Evolutionary conservation across 192 early-diverging fungal species (phyloP), one percentile per base, ranked within the genome.

Genomic region (Chytriomyces sp.): DNA sequence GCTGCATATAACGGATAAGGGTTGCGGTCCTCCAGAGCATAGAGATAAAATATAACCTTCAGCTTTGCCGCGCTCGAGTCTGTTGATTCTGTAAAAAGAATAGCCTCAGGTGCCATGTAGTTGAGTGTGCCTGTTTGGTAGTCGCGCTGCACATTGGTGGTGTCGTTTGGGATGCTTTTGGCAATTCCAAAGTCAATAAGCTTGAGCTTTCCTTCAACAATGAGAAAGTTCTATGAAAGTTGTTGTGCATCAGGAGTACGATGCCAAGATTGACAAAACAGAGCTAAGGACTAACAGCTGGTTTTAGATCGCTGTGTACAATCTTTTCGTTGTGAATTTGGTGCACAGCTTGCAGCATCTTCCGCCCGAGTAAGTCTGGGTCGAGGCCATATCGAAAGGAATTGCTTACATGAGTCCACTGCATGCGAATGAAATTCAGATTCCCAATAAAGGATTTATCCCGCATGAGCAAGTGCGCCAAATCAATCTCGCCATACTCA

Each of bases 161-260:
- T 98, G 74, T 95, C 93, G 77, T 94, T 94, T 6, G 91, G 85
- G 39, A 97, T 95, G 0, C 89, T 78, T 65, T 96, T 98, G n/a
- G 96, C 93, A 74, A 98, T 98, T 14, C 96, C 96, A 85, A 99
- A 99, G 75, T 99, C 96, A 56, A 98, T 98, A 60, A 99, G 78
- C 70, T 98, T 99, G 12, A 99, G 75, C 14, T 84, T 71, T 2
- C 93, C 95, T 40, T 88, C 86, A 4, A 95, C 92, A 22, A 99
- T 70, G 8, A 99, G 74, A 74, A 98, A 99, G 76, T 98, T 98
- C 77, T 74, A 31, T 30, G 28, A 26, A 49, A 55, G 38, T 31
- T 2, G 25, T n/a, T n/a, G n/a, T n/a, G n/a, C n/a, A n/a, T n/a
- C n/a, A n/a, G 31, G 10, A 72, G 31, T 28, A 2, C 14, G 54